These are phyloP conservation scores for Noccaea caerulescens DNA, from an alignment of 345 rosid species.

Conservation along the genomic window DNA sequence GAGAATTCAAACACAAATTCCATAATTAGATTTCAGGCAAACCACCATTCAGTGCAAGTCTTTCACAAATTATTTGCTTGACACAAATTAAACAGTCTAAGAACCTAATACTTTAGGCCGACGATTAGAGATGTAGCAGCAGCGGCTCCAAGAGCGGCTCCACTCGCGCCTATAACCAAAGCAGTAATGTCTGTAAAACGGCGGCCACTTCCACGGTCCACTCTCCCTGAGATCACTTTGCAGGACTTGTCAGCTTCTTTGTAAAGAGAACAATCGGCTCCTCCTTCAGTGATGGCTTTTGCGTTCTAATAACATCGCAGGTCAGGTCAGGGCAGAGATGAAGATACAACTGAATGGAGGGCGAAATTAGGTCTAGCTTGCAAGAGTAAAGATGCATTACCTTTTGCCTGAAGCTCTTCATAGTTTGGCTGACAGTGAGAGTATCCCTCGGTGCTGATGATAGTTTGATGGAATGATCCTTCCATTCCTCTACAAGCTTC, in stretches of 20 bases:
- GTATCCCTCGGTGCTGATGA: constrained; percentile 42
- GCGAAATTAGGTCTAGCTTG: not conserved
- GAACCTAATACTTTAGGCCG: too few species aligned
- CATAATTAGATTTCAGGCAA: too few species aligned
- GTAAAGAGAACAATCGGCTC: constrained; percentile 45
- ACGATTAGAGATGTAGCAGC: too few species aligned
- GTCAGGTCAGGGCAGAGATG: not conserved
- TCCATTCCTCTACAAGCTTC: constrained; percentile 62
- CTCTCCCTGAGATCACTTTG: constrained; percentile 42
- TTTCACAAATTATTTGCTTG: too few species aligned
- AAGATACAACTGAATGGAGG: not conserved
- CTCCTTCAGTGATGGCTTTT: constrained; percentile 50
- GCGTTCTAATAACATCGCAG: constrained; percentile 41
- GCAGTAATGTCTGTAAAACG: constrained; percentile 44
- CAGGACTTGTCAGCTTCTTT: constrained; percentile 38
- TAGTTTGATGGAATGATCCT: constrained; percentile 53
- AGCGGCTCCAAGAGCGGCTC: constrained; percentile 47
- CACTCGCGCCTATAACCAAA: constrained; percentile 50
- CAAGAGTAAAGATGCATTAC: constrained; percentile 37
- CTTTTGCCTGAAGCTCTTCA: constrained; percentile 60
- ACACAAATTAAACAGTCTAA: too few species aligned
- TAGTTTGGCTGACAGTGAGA: constrained; percentile 51
- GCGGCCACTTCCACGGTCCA: constrained; percentile 53
- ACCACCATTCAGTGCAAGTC: too few species aligned
- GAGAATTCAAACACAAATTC: too few species aligned